These are phyloP conservation scores for Rhodamnia argentea DNA, from an alignment of 345 rosid species.

Conservation along the genomic window DNA sequence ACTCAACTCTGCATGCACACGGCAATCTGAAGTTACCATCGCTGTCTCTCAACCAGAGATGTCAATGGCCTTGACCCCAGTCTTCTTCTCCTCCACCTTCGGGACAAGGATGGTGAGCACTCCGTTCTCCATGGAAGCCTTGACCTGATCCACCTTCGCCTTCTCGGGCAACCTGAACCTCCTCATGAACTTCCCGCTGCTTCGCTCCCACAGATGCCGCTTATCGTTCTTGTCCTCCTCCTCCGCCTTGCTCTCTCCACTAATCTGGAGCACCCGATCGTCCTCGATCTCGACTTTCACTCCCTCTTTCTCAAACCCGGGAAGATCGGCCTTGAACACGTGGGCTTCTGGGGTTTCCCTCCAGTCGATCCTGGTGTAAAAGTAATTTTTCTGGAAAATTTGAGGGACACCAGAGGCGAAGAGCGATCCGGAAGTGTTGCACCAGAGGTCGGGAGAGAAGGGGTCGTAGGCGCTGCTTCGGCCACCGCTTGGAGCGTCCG, in stretches of 20 bases:
- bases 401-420: background rate
- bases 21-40: background rate
- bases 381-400: background rate
- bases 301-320: conserved; percentile 13
- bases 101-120: conserved; percentile 14
- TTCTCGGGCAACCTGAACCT: conserved; percentile 10
- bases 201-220: conserved; percentile 13
- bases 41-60: background rate
- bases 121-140: conserved; percentile 12
- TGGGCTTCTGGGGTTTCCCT: conserved; percentile 13
- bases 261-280: conserved; percentile 12
- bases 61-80: background rate
- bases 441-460: conserved; percentile 10
- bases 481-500: conserved; percentile 10
- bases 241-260: conserved; percentile 11
- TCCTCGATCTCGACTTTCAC: conserved; percentile 15
- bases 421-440: background rate
- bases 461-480: conserved; percentile 5
- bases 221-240: conserved; percentile 12
- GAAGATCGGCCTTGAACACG: conserved; percentile 16
- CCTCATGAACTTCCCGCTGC: conserved; percentile 16
- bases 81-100: conserved; percentile 9
- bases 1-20: background rate
- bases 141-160: conserved; percentile 6
- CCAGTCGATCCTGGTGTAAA: conserved; percentile 9